These are phyloP conservation scores for Xylariaceae sp. DNA, from an alignment of 2,329 filamentous ascomycete species.

Conservation along the genomic window DNA sequence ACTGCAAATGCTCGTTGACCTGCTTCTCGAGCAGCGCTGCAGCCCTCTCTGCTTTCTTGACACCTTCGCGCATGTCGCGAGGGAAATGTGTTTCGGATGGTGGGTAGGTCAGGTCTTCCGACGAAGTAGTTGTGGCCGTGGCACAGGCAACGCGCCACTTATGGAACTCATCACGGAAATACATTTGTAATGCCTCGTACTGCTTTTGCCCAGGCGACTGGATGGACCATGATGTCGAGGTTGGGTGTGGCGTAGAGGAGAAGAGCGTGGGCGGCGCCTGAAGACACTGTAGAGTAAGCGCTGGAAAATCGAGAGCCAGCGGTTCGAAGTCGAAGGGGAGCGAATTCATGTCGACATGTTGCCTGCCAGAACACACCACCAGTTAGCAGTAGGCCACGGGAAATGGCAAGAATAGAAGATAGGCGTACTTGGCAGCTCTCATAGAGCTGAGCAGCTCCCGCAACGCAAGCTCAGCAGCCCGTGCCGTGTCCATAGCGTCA, in stretches of 20 bases:
- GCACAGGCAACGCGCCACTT: constrained; percentile 65
- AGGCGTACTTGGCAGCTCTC: constrained; percentile 74
- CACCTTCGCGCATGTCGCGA: constrained; percentile 52
- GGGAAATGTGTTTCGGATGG: constrained; percentile 47
- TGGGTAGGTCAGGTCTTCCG: constrained; percentile 59
- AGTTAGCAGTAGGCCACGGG: constrained; percentile 23
- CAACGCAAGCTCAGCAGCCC: constrained; percentile 83
- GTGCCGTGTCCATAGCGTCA: constrained; percentile 78
- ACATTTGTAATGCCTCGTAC: constrained; percentile 71
- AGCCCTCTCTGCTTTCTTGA: constrained; percentile 55
- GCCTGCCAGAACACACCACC: constrained; percentile 45
- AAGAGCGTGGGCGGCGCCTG: constrained; percentile 79
- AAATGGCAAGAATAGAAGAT: constrained; percentile 9
- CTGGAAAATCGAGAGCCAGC: constrained; percentile 82
- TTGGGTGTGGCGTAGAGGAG: constrained; percentile 78
- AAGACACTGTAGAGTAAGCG: constrained; percentile 81
- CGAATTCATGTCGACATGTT: constrained; percentile 60
- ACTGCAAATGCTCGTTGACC: constrained; percentile 76
- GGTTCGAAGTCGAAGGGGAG: constrained; percentile 82
- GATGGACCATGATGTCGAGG: constrained; percentile 80
- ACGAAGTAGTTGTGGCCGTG: constrained; percentile 54
- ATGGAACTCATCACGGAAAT: constrained; percentile 70
- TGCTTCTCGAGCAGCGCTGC: constrained; percentile 70
- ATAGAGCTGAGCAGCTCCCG: constrained; percentile 82
- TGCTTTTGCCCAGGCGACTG: constrained; percentile 76